These are phyloP conservation scores for Backusella macrospora DNA, from an alignment of 192 early-diverging fungal species.

Conservation along the genomic window DNA sequence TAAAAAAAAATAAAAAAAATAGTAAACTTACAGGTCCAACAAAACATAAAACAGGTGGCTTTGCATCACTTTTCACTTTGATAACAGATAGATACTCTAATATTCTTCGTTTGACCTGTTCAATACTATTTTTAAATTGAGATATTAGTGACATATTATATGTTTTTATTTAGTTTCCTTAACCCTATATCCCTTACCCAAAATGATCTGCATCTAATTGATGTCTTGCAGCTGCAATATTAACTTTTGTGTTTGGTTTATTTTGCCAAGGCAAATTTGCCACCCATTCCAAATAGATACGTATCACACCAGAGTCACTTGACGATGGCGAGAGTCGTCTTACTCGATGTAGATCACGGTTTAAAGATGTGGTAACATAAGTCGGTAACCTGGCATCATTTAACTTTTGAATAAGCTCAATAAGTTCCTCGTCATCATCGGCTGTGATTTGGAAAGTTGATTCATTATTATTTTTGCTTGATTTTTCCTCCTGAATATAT, in stretches of 20 bases:
- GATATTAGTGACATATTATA: too few relatives aligned
- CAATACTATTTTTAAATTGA: conserved; percentile 37
- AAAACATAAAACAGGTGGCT: conserved; percentile 75
- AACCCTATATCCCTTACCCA: conserved; percentile 16
- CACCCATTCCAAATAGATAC: conserved; percentile 77
- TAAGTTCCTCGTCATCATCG: conserved; percentile 61
- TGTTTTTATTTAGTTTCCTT: too few relatives aligned
- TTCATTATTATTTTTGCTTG: neutral
- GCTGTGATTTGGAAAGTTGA: neutral
- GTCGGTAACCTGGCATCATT: conserved; percentile 59
- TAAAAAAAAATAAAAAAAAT: conserved; percentile 41
- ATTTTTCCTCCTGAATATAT: neutral
- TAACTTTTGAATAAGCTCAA: conserved; percentile 60
- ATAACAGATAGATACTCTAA: conserved; percentile 82
- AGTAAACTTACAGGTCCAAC: conserved; percentile 55
- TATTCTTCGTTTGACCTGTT: conserved; percentile 81
- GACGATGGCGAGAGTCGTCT: conserved; percentile 70
- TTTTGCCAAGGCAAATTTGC: conserved; percentile 79
- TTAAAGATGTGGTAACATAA: conserved; percentile 56
- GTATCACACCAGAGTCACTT: conserved; percentile 75
- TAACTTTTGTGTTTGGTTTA: conserved; percentile 36
- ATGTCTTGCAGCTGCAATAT: conserved; percentile 66
- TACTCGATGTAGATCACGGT: conserved; percentile 69
- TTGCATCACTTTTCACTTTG: conserved; percentile 68
- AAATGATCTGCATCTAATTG: conserved; percentile 82